These are phyloP conservation scores for Penicillium sp. DNA, from an alignment of 2,329 filamentous ascomycete genomes.

Conservation along the genomic window DNA sequence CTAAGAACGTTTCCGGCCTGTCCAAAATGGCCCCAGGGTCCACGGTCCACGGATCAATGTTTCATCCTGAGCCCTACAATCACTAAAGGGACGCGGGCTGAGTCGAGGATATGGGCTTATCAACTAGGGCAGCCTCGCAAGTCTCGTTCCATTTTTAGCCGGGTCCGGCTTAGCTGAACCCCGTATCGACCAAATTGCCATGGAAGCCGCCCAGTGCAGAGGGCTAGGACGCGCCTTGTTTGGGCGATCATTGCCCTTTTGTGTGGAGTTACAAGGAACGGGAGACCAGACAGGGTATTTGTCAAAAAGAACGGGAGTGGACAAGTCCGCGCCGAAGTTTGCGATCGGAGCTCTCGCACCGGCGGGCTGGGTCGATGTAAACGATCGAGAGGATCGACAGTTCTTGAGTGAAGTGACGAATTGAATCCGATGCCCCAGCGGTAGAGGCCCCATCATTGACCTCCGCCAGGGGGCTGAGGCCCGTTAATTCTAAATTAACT, in stretches of 20 bases:
- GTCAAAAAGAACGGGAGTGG: constrained; percentile 7
- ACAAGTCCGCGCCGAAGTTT: background rate
- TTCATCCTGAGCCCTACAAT: background rate
- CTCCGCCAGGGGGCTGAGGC: background rate
- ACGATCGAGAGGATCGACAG: constrained; percentile 15
- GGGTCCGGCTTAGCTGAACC: no score
- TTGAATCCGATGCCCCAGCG: background rate
- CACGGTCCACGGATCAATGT: background rate
- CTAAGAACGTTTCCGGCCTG: constrained; percentile 1
- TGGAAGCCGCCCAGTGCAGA: background rate
- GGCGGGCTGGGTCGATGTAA: constrained; percentile 9
- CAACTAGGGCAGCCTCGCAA: background rate
- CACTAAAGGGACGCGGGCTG: background rate
- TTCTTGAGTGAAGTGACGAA: background rate
- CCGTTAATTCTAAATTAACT: constrained; percentile 5
- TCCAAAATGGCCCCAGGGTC: background rate
- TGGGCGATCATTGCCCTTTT: constrained; percentile 17
- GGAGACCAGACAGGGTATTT: constrained; percentile 9
- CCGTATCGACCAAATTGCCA: background rate
- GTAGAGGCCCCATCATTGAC: constrained; percentile 11
- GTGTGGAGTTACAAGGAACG: background rate
- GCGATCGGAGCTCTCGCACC: constrained; percentile 12
- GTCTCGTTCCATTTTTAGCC: no score
- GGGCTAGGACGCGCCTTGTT: background rate
- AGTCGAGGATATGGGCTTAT: constrained; percentile 1